These are phyloP conservation scores for Saccharomyces uvarum DNA, from an alignment of 1,139 yeast genomes.

Conservation along the genomic window DNA sequence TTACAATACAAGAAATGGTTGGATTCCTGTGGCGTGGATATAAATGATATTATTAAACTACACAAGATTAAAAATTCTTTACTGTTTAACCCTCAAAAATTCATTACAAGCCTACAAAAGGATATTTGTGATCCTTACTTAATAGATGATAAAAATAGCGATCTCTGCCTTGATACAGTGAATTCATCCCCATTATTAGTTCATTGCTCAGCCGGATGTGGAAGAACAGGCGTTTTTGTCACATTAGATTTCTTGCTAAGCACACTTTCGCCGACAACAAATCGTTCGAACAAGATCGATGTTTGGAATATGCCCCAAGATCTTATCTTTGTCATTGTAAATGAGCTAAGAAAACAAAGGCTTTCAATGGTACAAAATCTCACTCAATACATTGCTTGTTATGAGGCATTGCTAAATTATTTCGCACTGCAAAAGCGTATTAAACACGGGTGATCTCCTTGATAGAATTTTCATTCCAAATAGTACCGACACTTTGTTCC, in stretches of 20 bases:
- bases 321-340: slow-evolving; percentile 31
- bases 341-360: slow-evolving; percentile 61
- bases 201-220: slow-evolving; percentile 91
- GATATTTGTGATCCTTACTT: slow-evolving; percentile 3
- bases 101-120: slow-evolving; percentile 14
- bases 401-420: slow-evolving; percentile 43
- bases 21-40: slow-evolving; percentile 64
- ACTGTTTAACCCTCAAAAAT: slow-evolving; percentile 12
- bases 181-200: slow-evolving; percentile 45
- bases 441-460: slow-evolving; percentile 2
- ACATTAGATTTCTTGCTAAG: slow-evolving; percentile 61
- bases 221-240: slow-evolving; percentile 82
- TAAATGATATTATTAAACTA: slow-evolving; percentile 45
- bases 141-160: neutral
- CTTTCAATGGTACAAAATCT: slow-evolving; percentile 79
- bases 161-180: neutral
- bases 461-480: neutral
- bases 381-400: slow-evolving; percentile 65
- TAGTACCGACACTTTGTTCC: neutral
- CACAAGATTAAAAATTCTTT: slow-evolving; percentile 43
- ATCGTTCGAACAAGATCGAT: slow-evolving; percentile 24
- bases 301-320: slow-evolving; percentile 35
- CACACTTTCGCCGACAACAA: slow-evolving; percentile 32
- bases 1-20: slow-evolving; percentile 75
- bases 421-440: slow-evolving; percentile 18